Base-by-base conservation (phyloP, 441 rosid species). In the Codiaeum variegatum region DNA sequence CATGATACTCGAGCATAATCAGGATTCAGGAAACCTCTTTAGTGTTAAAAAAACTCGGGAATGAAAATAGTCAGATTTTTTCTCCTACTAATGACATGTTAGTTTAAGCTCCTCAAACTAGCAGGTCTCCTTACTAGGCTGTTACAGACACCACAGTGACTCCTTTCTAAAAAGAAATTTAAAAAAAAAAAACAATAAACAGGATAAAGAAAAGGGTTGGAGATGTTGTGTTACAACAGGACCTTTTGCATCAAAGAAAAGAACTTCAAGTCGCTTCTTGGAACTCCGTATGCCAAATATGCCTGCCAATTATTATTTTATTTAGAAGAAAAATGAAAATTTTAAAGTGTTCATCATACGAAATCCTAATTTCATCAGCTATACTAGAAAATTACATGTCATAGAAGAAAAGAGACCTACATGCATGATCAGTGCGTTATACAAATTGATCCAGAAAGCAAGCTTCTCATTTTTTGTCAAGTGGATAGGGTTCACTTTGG, bases 241-340 rank as follows among this genome's bases (percentile, higher is more conserved):
- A 93, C 97, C 98, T 91, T 93, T 85, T 93, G 97, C 96, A 93
- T 86, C 83, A 90, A 81, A 6, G 97, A 91, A 85, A 93, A 93
- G 77, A 90, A 84, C 85, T 91, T 91, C 80, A 91, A 75, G 77
- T 93, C 98, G 28, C 92, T 90, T 81, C 86, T 85, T 19, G 96
- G 96, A 63, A 93, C 94, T 18, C 98, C 97, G 73, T 90, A 93
- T 28, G 97, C 98, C 84, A 93, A 88, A 85, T 88, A 93, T 31
- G 94, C 98, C 96, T 91, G 85, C 69, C 36, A 62, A 78, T 24
- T 51, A 44, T 73, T 42, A 70, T 23, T 29, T 73, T 42, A 70
- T 23, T 29, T 16, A 16, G 19, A 29, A 75, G 72, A 73, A 69
- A 13, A 68, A 38, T 69, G 18, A 40, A 40, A 52, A 32, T 49